These are phyloP conservation scores for Kazachstania sp. DNA, from an alignment of 1,139 yeast species.

Conservation along the genomic window DNA sequence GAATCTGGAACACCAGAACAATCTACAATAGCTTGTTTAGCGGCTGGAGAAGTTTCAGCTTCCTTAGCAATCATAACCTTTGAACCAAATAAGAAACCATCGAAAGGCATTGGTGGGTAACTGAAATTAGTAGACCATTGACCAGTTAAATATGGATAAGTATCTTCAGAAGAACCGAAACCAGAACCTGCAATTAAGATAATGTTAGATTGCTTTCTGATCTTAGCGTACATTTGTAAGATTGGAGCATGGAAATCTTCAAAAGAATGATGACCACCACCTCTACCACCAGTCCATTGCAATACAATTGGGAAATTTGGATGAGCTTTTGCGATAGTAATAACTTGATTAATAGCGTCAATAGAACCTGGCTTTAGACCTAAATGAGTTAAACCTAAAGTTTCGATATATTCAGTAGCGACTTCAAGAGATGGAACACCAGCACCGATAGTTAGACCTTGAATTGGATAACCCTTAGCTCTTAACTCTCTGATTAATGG, in stretches of 20 bases:
- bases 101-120: conserved; percentile 98
- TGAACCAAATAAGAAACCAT: conserved; percentile 93
- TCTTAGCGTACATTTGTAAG: conserved; percentile 88
- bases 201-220: conserved; percentile 85
- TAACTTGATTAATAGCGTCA: conserved; percentile 80
- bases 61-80: conserved; percentile 97
- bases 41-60: conserved; percentile 88
- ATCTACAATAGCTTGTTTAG: conserved; percentile 82
- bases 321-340: conserved; percentile 88
- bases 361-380: conserved; percentile 97
- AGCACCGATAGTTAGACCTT: conserved; percentile 95
- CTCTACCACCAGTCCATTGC: conserved; percentile 99
- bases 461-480: conserved; percentile 89
- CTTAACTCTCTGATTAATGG: conserved; percentile 87
- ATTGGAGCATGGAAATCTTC: conserved; percentile 99
- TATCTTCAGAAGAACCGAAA: conserved; percentile 92
- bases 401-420: conserved; percentile 90
- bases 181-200: conserved; percentile 96
- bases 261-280: conserved; percentile 99
- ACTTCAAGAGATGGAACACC: conserved; percentile 99
- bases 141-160: conserved; percentile 96
- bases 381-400: conserved; percentile 84
- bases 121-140: conserved; percentile 78
- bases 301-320: conserved; percentile 92
- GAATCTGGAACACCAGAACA: conserved; percentile 85